Base-by-base conservation (phyloP, 2,329 filamentous ascomycete species). In the Grosmannia clavigera region DNA sequence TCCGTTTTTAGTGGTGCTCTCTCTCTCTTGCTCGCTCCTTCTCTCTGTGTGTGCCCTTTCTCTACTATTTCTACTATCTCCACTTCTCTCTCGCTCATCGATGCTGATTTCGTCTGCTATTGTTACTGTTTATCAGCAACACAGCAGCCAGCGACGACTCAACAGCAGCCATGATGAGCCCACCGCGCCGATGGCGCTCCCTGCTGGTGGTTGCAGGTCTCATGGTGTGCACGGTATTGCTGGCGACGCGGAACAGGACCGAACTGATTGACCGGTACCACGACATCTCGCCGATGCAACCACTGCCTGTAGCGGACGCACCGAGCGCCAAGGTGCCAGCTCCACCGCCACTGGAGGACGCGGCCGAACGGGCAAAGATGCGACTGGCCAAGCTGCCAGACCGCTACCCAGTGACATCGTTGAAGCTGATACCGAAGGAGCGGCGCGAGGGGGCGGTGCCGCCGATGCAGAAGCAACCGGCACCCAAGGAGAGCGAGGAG, bases 391-490 rank as follows among this genome's bases (percentile, higher is more conserved):
- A 70, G 65, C 69, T 68, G 27, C 70, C 73, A 0, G 67, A 70
- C 35, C 68, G 67, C 12, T 70, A 74, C 62, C 71, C 69, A 4
- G 70, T 75, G 40, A 61, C 67, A 31, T 68, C 61, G 3, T 63
- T 71, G 51, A 66, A 65, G 52, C 46, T 65, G 60, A 68, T 78
- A 58, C 76, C 76, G 9, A 69, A 69, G 51, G 69, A 68, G 33
- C 67, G 60, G 10, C 68, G 69, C 38, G 57, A 50, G 6, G 38
- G 14, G 25, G 64, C 73, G 6, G 78, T 89, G 29, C 86, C 85
- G 1, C 79, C 75, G 65, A 80, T 90, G 61, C 87, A 88, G 68
- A 66, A 78, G 67, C 74, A 74, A 56, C 65, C 74, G 61, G 65
- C 65, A 58, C 84, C 87, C 66, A 73, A 77, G 1, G 76, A 80